phyloP scores from a whole-genome alignment of 257 asterid genomes.

The Verbascum thapsus region DNA sequence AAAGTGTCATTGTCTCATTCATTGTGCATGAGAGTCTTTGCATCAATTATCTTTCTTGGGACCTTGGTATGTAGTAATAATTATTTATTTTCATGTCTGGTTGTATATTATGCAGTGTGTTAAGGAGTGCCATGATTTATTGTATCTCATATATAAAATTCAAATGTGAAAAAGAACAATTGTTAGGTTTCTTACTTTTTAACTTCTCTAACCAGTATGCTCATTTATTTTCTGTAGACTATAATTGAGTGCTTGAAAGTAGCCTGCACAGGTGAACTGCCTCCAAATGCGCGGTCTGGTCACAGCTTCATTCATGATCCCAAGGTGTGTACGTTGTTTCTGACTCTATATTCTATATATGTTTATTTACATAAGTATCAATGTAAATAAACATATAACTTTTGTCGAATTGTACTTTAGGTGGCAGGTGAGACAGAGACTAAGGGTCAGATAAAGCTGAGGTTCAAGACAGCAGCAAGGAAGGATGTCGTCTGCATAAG shows the following conservation, averaged over 20 bases:
- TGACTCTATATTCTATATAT: constrained; percentile 6
- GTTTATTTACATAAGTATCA: neutral
- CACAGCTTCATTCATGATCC: constrained; percentile 97
- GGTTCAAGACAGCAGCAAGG: constrained; percentile 95
- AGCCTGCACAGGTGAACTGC: constrained; percentile 95
- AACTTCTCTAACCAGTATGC: neutral
- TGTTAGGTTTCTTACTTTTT: too few species aligned
- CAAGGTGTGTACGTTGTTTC: constrained; percentile 54
- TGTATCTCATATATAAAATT: neutral
- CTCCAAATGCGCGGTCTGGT: constrained; percentile 96
- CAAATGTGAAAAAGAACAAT: too few species aligned
- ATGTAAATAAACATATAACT: constrained; percentile 10
- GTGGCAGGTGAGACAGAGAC: constrained; percentile 99
- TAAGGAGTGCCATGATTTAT: neutral
- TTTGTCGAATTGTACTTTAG: constrained; percentile 42
- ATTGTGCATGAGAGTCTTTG: constrained; percentile 4
- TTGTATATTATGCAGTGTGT: neutral
- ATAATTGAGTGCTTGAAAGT: constrained; percentile 97
- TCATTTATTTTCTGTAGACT: constrained; percentile 50
- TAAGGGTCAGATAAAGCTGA: constrained; percentile 93
- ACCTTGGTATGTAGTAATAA: neutral
- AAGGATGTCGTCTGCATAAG: constrained; percentile 99
- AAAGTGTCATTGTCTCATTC: constrained; percentile 11
- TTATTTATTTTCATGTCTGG: neutral
- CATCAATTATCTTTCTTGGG: neutral